Conservation (phyloP, 805 yeast genomes). For the Ogataea ganodermae region DNA sequence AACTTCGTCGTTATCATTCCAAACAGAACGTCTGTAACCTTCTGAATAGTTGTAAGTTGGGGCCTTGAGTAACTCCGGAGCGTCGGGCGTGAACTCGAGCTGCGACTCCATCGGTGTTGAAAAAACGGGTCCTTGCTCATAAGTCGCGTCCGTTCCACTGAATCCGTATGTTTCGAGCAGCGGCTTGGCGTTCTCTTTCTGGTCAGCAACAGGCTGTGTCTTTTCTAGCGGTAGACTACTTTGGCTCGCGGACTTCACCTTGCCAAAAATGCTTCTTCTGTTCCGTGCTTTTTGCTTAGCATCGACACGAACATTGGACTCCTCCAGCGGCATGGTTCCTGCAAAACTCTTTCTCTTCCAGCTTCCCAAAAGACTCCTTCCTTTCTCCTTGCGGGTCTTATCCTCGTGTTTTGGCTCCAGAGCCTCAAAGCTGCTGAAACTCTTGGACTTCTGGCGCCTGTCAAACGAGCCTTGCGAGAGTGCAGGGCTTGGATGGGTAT, state of each 20-base stretch:
- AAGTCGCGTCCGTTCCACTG: constrained; percentile 3
- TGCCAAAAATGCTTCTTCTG: constrained; percentile 19
- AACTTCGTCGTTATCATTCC: constrained; percentile 7
- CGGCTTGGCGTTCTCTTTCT: constrained; percentile 6
- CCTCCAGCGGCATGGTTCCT: constrained; percentile 17
- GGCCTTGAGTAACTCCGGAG: constrained; percentile 3
- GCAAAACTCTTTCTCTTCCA: constrained; percentile 36
- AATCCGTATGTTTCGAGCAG: constrained; percentile 30
- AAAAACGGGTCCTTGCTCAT: constrained; percentile 12
- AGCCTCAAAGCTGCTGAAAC: constrained; percentile 20
- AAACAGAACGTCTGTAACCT: constrained; percentile 16
- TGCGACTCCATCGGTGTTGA: constrained; percentile 16
- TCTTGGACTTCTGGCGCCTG: constrained; percentile 21
- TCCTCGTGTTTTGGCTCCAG: constrained; percentile 12
- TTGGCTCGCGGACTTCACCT: constrained; percentile 12
- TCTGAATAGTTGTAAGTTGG: constrained; percentile 21
- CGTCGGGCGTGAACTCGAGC: constrained; percentile 7
- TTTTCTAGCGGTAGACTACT: background rate
- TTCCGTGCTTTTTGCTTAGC: constrained; percentile 6
- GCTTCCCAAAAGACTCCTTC: constrained; percentile 31
- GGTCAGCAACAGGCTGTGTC: background rate
- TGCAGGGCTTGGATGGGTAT: constrained; percentile 20
- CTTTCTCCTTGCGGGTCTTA: constrained; percentile 25
- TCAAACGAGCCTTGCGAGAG: constrained; percentile 14
- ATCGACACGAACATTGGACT: background rate